These are phyloP conservation scores for Avena insularis DNA, from an alignment of 176 grass and related monocot genomes.

Conservation along the genomic window DNA sequence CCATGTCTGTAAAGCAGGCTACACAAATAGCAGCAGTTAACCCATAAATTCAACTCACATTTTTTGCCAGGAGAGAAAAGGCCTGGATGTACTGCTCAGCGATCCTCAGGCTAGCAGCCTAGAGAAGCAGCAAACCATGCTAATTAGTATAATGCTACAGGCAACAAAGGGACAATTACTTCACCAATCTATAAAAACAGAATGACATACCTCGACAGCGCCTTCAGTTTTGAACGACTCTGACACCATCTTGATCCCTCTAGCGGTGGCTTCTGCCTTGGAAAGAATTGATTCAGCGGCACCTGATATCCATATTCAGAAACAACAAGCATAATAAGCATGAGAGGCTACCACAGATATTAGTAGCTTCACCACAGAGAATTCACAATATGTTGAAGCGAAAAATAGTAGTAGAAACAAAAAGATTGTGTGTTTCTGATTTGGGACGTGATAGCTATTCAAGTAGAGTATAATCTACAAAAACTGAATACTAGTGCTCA, in stretches of 20 bases:
- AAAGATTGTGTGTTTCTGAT: background rate
- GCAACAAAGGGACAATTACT: background rate
- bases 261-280: constrained; percentile 71
- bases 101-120: constrained; percentile 82
- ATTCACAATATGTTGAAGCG: background rate
- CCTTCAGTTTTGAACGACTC: constrained; percentile 72
- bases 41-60: too few species aligned
- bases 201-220: constrained; percentile 61
- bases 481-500: background rate
- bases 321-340: background rate
- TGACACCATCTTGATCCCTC: constrained; percentile 70
- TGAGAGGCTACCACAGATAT: background rate
- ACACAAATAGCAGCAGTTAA: too few species aligned
- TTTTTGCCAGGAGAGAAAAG: constrained; percentile 48
- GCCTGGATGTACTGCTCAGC: constrained; percentile 89
- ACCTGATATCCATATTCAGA: constrained; percentile 53
- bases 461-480: background rate
- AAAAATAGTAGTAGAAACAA: background rate
- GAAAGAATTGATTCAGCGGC: constrained; percentile 81
- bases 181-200: background rate
- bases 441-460: background rate
- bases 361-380: background rate
- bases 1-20: too few species aligned
- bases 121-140: background rate
- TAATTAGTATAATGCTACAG: constrained; percentile 17